Conservation (phyloP, 805 yeast species). For the Dipodascus geniculatus region DNA sequence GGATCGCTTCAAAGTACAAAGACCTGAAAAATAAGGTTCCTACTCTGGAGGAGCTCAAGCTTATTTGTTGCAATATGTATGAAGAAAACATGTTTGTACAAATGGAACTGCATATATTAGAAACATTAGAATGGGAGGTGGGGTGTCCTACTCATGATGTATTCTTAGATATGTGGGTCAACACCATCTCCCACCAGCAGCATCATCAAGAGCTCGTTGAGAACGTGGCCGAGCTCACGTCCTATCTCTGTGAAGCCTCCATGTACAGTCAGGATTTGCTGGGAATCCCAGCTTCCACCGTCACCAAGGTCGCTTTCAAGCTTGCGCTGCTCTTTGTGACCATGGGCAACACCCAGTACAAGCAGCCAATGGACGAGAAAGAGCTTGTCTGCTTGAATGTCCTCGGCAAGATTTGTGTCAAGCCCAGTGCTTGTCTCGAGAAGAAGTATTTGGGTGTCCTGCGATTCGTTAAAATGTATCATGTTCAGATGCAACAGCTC, state of each 20-base stretch:
- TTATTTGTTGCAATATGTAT: conserved; percentile 56
- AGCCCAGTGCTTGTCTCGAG: conserved; percentile 10
- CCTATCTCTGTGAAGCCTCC: conserved; percentile 28
- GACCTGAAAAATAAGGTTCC: conserved; percentile 70
- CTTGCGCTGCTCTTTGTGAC: conserved; percentile 19
- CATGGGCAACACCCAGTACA: neutral
- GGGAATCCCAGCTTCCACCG: conserved; percentile 19
- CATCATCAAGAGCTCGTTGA: conserved; percentile 5
- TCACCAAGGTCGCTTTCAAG: conserved; percentile 27
- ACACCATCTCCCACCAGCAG: conserved; percentile 10
- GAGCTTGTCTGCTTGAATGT: conserved; percentile 11
- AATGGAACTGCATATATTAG: conserved; percentile 67
- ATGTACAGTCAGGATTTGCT: conserved; percentile 23
- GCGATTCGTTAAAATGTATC: neutral
- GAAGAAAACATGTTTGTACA: conserved; percentile 51
- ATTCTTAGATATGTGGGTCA: conserved; percentile 25
- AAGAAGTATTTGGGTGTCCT: conserved; percentile 11
- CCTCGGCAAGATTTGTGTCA: conserved; percentile 8
- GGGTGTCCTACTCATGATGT: conserved; percentile 49
- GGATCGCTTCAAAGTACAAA: conserved; percentile 83
- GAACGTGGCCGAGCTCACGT: conserved; percentile 16
- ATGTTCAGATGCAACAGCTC: neutral
- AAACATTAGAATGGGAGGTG: conserved; percentile 62
- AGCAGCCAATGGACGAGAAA: neutral
- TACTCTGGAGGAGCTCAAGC: conserved; percentile 56